Evolutionary conservation across 805 yeast species (phyloP), one percentile per base, ranked within the genome.

Genomic region (Ascoidea asiatica): DNA sequence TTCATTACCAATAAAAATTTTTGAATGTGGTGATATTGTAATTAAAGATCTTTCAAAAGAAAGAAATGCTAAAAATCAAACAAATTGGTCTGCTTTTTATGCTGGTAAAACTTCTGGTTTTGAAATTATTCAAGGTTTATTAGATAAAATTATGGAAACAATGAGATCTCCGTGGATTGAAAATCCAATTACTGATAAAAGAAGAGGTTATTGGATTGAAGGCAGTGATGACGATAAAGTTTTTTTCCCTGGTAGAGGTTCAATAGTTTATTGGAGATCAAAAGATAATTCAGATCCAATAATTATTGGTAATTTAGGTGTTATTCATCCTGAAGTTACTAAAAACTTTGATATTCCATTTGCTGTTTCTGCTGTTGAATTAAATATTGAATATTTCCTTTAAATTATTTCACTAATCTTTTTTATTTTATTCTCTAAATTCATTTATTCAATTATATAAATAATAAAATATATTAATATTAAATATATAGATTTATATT

Each of bases 201-300:
- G 67, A 37, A 84, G 92, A 67, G 96, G 96, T 44, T 84, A 77
- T 66, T 84, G 92, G 92, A 81, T 83, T 47, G 84, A 79, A 62
- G 79, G 81, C 60, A 85, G 79, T 56, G 64, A 63, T 44, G 68
- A 71, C 21, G 72, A 79, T 59, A 72, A 78, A 42, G 82, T 89
- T 48, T 90, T 73, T 66, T 92, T 92, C 83, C 95, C 96, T 37
- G 98, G 97, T 38, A 82, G 98, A 70, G 97, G 96, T 50, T 98
- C 98, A 43, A 80, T 76, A 57, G 73, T 92, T 50, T 75, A 72
- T 65, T 84, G 79, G 66, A 78, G 94, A 70, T 65, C 71, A 46
- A 72, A 66, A 47, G 75, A 74, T 46, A 81, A 77, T 48, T 81
- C 64, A 33, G 67, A 72, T 38, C 74, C 72, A 15, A 62, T 70